These are phyloP conservation scores for Penicillium sp. DNA, from an alignment of 2,329 filamentous ascomycete genomes.

Conservation along the genomic window DNA sequence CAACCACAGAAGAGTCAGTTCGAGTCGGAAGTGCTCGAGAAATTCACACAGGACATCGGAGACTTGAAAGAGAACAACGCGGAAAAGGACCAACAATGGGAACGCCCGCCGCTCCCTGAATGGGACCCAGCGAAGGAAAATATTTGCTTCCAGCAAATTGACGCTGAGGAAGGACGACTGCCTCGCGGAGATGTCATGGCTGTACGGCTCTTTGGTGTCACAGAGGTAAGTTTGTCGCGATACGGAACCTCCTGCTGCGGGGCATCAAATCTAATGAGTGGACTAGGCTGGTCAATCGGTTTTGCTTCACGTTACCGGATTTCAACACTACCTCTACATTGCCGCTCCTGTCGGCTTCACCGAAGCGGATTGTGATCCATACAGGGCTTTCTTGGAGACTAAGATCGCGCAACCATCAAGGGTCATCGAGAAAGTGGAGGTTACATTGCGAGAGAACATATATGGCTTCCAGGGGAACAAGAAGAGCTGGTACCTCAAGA, in stretches of 20 bases:
- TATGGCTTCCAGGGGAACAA: conserved; percentile 93
- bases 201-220: conserved; percentile 92
- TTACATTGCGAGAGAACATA: conserved; percentile 85
- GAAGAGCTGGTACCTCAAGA: conserved; percentile 88
- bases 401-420: conserved; percentile 72
- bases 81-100: conserved; percentile 94
- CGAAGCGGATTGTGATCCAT: conserved; percentile 73
- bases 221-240: conserved; percentile 54
- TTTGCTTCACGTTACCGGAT: conserved; percentile 90
- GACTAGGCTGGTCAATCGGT: conserved; percentile 76
- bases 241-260: not conserved
- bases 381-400: conserved; percentile 76
- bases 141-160: conserved; percentile 93
- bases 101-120: conserved; percentile 60
- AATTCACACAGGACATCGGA: conserved; percentile 89
- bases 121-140: conserved; percentile 66
- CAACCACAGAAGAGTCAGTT: conserved; percentile 80
- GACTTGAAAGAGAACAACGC: conserved; percentile 82
- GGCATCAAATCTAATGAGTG: conserved; percentile 11
- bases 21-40: conserved; percentile 90
- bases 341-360: conserved; percentile 82
- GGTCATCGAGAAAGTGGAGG: conserved; percentile 74
- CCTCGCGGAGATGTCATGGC: conserved; percentile 69
- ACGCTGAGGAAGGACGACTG: conserved; percentile 84
- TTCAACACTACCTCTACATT: conserved; percentile 94